Conservation (phyloP, 352 stramenopile species). For the Pythium biforme region DNA sequence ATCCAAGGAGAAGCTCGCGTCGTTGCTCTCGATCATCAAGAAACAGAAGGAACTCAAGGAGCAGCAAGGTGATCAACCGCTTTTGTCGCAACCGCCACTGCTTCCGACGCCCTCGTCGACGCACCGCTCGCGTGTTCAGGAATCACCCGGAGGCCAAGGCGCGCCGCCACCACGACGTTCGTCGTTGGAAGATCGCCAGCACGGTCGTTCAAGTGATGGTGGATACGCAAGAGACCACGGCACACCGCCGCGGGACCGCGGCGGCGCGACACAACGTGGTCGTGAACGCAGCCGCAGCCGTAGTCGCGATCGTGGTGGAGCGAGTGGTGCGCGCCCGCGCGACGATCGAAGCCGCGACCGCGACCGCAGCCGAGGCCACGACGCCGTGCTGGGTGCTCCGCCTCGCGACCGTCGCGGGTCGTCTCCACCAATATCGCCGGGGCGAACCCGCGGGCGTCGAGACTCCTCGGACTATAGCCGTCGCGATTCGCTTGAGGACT, state of each 20-base stretch:
- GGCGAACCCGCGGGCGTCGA: conserved; percentile 27
- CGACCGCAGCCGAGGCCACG: conserved; percentile 20
- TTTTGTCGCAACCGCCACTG: conserved; percentile 4
- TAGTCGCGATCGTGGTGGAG: conserved; percentile 5
- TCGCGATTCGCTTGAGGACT: conserved; percentile 35
- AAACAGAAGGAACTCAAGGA: conserved; percentile 69
- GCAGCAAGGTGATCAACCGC: conserved; percentile 12
- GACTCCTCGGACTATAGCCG: conserved; percentile 29
- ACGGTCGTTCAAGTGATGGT: background rate
- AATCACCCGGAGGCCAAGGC: background rate
- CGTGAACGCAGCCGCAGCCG: conserved; percentile 13
- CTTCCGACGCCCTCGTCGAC: conserved; percentile 6
- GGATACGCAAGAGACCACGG: conserved; percentile 11
- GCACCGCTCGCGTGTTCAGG: background rate
- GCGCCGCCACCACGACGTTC: background rate
- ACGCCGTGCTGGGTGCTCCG: conserved; percentile 32
- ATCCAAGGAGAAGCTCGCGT: conserved; percentile 47
- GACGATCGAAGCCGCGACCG: conserved; percentile 9
- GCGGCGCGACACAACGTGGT: background rate
- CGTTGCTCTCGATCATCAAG: conserved; percentile 81
- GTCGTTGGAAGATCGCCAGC: conserved; percentile 9
- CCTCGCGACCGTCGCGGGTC: conserved; percentile 20
- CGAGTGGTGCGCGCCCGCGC: background rate
- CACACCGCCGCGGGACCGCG: conserved; percentile 2
- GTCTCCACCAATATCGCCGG: conserved; percentile 10